phyloP scores from a whole-genome alignment of 1,284 basidiomycete species.

The Irpex lacteus region DNA sequence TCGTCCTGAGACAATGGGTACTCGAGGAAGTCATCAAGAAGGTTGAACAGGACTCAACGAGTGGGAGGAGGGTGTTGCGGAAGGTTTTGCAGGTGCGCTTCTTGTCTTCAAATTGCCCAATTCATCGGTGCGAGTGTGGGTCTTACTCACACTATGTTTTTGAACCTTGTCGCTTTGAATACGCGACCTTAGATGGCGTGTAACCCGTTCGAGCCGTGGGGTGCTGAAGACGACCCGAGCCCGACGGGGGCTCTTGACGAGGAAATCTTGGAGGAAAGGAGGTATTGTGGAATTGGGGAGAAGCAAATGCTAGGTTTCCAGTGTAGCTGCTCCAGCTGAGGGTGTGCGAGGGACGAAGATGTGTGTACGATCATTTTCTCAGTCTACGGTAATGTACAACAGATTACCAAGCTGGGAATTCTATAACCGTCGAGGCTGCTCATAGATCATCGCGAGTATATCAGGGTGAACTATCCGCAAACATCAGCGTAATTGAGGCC shows the following conservation, averaged over 20 bases:
- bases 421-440: neutral
- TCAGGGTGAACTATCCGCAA: neutral
- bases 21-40: conserved; percentile 84
- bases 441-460: neutral
- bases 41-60: conserved; percentile 59
- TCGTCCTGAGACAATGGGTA: conserved; percentile 90
- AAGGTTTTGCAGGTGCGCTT: conserved; percentile 70
- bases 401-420: neutral
- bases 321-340: conserved; percentile 86
- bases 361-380: neutral
- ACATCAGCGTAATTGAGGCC: neutral
- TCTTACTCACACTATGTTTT: conserved; percentile 2
- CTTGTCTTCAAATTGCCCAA: conserved; percentile 12
- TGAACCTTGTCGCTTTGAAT: conserved; percentile 14
- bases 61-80: conserved; percentile 61
- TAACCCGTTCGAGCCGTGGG: conserved; percentile 79
- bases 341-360: neutral
- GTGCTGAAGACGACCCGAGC: conserved; percentile 53
- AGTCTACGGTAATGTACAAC: neutral
- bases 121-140: neutral
- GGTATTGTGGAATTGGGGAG: conserved; percentile 78
- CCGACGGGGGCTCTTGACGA: conserved; percentile 42
- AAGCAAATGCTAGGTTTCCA: conserved; percentile 84
- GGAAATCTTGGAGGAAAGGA: conserved; percentile 70
- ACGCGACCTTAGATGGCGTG: conserved; percentile 63